Percentiles rank a stretch among this genome's conserved stretches.
phyloP scores from a whole-genome alignment of 2,329 filamentous ascomycete species.

The Teratosphaeria epicoccoides region DNA sequence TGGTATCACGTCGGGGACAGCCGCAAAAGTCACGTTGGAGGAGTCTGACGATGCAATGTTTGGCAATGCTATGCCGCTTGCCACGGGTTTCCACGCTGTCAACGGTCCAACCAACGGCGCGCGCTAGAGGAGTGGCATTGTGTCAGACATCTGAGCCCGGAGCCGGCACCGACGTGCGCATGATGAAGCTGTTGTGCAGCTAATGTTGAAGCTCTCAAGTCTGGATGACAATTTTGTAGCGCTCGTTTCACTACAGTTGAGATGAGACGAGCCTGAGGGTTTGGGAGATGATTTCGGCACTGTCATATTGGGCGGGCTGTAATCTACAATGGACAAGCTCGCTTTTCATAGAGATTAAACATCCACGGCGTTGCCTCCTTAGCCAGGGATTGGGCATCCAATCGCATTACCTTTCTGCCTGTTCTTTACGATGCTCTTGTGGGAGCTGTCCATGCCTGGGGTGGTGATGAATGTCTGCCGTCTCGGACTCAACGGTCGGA shows the following conservation, averaged over 20 bases:
- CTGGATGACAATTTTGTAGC: not conserved
- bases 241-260: not conserved
- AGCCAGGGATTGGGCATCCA: not conserved
- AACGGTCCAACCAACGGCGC: not conserved
- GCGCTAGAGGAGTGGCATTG: not conserved
- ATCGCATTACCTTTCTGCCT: not conserved
- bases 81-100: not conserved
- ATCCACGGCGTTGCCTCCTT: not conserved
- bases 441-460: not conserved
- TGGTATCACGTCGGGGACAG: not conserved
- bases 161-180: not conserved
- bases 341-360: not conserved
- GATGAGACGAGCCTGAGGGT: too few relatives aligned
- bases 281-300: too few relatives aligned
- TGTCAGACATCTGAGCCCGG: not conserved
- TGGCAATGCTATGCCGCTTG: not conserved
- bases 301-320: not conserved
- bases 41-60: not conserved
- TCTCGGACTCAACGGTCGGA: too few relatives aligned
- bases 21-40: not conserved
- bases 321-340: not conserved
- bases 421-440: not conserved
- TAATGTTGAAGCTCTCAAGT: not conserved
- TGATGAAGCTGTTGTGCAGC: not conserved
- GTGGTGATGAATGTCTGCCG: too few relatives aligned